These are phyloP conservation scores for Chromosphaera perkinsii DNA, from an alignment of 208 protist genomes.

Conservation along the genomic window DNA sequence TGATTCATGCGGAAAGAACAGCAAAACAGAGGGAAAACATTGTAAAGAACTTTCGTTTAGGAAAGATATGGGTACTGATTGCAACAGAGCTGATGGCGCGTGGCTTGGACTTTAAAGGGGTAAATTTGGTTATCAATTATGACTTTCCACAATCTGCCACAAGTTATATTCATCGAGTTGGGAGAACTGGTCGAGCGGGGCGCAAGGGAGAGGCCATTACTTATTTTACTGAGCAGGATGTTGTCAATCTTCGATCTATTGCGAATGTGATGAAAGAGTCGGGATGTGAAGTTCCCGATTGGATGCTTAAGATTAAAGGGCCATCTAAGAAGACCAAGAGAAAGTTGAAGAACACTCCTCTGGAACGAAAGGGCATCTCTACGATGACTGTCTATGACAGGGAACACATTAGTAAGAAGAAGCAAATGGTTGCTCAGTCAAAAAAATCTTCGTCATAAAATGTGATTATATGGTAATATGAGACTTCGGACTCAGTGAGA, in stretches of 20 bases:
- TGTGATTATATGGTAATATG: too few species aligned
- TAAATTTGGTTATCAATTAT: slow-evolving; percentile 94
- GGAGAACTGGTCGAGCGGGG: slow-evolving; percentile 67
- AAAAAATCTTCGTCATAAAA: too few species aligned
- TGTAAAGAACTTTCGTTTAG: slow-evolving; percentile 84
- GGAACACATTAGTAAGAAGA: too few species aligned
- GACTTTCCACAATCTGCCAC: slow-evolving; percentile 88
- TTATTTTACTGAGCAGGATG: slow-evolving; percentile 90
- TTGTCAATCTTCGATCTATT: slow-evolving; percentile 72
- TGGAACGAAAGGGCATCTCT: not conserved
- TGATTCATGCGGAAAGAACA: slow-evolving; percentile 55
- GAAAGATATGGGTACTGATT: slow-evolving; percentile 90
- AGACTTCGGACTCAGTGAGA: too few species aligned
- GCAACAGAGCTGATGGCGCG: slow-evolving; percentile 90
- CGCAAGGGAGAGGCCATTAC: slow-evolving; percentile 82
- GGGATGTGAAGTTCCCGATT: slow-evolving; percentile 32
- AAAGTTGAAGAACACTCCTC: not conserved
- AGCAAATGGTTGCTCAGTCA: slow-evolving; percentile 1
- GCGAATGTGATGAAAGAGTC: slow-evolving; percentile 46
- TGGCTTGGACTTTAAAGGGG: slow-evolving; percentile 93
- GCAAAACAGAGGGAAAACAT: slow-evolving; percentile 74
- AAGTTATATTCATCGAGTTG: slow-evolving; percentile 92
- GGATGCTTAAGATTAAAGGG: slow-evolving; percentile 27
- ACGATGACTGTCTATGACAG: not conserved
- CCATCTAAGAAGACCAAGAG: not conserved